These are phyloP conservation scores for Leersia perrieri DNA, from an alignment of 176 grass and related monocot genomes.

Conservation along the genomic window DNA sequence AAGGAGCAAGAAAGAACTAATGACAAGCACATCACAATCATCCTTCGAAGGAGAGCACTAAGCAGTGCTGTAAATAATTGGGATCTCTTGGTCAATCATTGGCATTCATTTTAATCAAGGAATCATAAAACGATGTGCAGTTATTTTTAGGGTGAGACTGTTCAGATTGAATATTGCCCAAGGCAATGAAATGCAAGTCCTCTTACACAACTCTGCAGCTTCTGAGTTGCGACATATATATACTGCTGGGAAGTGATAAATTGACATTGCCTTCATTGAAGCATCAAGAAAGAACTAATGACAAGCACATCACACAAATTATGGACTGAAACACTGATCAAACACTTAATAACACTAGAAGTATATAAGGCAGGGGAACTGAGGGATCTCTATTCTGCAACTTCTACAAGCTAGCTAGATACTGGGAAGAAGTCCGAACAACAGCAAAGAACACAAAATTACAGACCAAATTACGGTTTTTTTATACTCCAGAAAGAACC, in stretches of 20 bases:
- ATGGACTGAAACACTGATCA: slow-evolving; percentile 18
- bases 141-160: background rate
- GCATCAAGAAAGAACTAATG: background rate
- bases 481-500: slow-evolving; percentile 48
- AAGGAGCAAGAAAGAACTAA: too few relatives aligned
- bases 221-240: background rate
- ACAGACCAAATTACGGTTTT: slow-evolving; percentile 35
- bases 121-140: background rate
- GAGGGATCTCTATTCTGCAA: slow-evolving; percentile 38
- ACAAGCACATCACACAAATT: slow-evolving; percentile 11
- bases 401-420: slow-evolving; percentile 1
- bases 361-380: slow-evolving; percentile 18
- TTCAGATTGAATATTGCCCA: background rate
- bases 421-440: slow-evolving; percentile 30
- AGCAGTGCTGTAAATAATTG: slow-evolving; percentile 4
- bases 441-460: slow-evolving; percentile 20
- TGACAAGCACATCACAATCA: too few relatives aligned
- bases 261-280: background rate
- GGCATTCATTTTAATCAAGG: background rate
- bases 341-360: slow-evolving; percentile 13
- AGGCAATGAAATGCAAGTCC: background rate
- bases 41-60: too few relatives aligned
- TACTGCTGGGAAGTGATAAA: background rate
- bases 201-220: background rate
- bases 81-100: background rate